These are phyloP conservation scores for Mucor irregularis DNA, from an alignment of 371 early-diverging fungal genomes.

Conservation along the genomic window DNA sequence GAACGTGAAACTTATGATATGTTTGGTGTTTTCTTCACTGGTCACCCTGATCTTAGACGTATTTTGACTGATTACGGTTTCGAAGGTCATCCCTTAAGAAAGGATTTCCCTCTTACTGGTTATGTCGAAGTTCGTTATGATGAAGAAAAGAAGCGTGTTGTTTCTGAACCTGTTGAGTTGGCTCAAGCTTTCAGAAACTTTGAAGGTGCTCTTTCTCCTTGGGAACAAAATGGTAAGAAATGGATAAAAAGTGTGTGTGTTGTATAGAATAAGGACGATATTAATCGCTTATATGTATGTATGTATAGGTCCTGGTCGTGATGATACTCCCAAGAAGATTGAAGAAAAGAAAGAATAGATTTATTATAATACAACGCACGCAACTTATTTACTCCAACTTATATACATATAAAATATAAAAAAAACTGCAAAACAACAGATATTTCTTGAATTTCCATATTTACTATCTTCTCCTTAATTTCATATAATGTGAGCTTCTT, in stretches of 20 bases:
- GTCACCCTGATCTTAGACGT: constrained; percentile 95
- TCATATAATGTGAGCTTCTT: neutral
- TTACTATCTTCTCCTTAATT: neutral
- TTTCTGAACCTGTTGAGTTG: constrained; percentile 93
- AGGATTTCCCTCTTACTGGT: constrained; percentile 98
- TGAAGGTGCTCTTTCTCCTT: constrained; percentile 82
- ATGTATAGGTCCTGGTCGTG: constrained; percentile 45
- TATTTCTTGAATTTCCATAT: neutral
- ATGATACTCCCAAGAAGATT: constrained; percentile 49
- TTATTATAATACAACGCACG: no score
- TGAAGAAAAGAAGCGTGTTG: constrained; percentile 96
- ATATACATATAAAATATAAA: constrained; percentile 13
- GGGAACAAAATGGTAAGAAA: constrained; percentile 80
- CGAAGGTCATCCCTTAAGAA: constrained; percentile 96
- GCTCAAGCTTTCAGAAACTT: constrained; percentile 97
- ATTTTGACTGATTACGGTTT: constrained; percentile 99
- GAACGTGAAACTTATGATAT: constrained; percentile 98
- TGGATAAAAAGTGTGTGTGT: neutral
- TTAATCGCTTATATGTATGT: neutral
- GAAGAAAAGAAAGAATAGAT: constrained; percentile 44
- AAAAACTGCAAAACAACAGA: neutral
- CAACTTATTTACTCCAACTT: neutral
- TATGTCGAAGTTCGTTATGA: constrained; percentile 95
- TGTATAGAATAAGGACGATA: neutral
- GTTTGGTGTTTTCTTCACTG: constrained; percentile 95